These are phyloP conservation scores for Begonia masoniana DNA, from an alignment of 306 rosid species.

Conservation along the genomic window DNA sequence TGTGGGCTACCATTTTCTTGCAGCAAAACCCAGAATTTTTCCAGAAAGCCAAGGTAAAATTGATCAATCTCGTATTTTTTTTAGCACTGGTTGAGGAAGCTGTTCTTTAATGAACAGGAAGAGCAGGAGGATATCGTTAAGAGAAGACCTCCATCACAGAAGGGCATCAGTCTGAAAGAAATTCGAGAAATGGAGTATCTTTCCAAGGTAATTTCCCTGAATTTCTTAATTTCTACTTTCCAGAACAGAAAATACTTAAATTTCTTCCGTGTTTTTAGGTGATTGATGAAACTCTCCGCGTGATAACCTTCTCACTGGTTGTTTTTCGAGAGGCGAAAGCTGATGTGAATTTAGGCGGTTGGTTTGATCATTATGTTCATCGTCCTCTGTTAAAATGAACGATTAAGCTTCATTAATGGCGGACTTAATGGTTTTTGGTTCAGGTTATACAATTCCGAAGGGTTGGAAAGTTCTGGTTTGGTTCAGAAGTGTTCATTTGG, in stretches of 20 bases:
- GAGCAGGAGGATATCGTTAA: conserved; percentile 63
- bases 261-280: conserved; percentile 23
- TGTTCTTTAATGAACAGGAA: conserved; percentile 17
- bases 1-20: conserved; percentile 64
- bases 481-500: conserved; percentile 75
- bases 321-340: conserved; percentile 77
- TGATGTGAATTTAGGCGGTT: conserved; percentile 56
- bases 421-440: conserved; percentile 4
- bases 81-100: not conserved
- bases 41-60: conserved; percentile 58
- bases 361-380: conserved; percentile 6
- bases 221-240: not conserved
- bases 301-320: conserved; percentile 57
- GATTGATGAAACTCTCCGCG: conserved; percentile 77
- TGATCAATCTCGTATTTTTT: not conserved
- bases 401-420: not conserved
- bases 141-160: conserved; percentile 55
- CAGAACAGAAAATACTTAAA: not conserved
- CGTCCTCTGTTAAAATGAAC: not conserved
- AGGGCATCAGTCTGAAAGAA: conserved; percentile 52
- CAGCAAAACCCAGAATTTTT: conserved; percentile 45
- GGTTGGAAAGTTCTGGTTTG: conserved; percentile 84
- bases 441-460: conserved; percentile 71
- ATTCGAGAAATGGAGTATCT: conserved; percentile 67
- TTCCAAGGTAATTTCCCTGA: conserved; percentile 33